phyloP scores from a whole-genome alignment of 345 rosid genomes.

The Schrenkiella parvula region DNA sequence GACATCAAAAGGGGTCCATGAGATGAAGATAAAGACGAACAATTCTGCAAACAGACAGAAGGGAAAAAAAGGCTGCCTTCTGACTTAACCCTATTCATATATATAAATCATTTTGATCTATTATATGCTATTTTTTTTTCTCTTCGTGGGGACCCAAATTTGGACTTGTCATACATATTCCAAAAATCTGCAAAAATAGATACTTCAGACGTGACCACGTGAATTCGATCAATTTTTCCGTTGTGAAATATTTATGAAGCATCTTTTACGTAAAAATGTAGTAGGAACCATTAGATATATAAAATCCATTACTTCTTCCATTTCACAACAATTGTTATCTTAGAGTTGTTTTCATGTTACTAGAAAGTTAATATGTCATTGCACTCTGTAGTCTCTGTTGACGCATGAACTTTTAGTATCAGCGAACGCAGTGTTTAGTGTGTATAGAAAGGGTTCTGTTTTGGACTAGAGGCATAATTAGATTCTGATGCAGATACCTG shows the following conservation, averaged over 20 bases:
- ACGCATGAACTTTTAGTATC: background rate
- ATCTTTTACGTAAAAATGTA: constrained; percentile 12
- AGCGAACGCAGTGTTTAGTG: background rate
- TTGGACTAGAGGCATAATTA: background rate
- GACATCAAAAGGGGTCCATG: constrained; percentile 27
- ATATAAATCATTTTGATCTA: background rate
- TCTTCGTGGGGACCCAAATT: constrained; percentile 20
- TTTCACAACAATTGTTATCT: background rate
- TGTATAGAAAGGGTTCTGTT: background rate
- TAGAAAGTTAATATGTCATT: background rate
- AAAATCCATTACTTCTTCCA: background rate
- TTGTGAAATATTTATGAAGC: constrained; percentile 6
- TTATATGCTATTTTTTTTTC: background rate
- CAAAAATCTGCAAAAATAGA: constrained; percentile 17
- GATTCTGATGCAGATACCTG: background rate
- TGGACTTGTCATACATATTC: constrained; percentile 28
- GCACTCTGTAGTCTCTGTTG: background rate
- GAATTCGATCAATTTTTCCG: constrained; percentile 7
- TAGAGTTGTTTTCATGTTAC: background rate
- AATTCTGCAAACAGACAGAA: constrained; percentile 23
- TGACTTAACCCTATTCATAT: constrained; percentile 23
- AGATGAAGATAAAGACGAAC: constrained; percentile 25
- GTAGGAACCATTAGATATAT: constrained; percentile 5
- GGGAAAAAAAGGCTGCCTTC: constrained; percentile 28
- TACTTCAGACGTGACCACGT: constrained; percentile 26